Percentiles rank a stretch among this genome's conserved stretches.
These are phyloP conservation scores for Vaccinium corymbosum DNA, from an alignment of 148 eudicot genomes.

Conservation along the genomic window DNA sequence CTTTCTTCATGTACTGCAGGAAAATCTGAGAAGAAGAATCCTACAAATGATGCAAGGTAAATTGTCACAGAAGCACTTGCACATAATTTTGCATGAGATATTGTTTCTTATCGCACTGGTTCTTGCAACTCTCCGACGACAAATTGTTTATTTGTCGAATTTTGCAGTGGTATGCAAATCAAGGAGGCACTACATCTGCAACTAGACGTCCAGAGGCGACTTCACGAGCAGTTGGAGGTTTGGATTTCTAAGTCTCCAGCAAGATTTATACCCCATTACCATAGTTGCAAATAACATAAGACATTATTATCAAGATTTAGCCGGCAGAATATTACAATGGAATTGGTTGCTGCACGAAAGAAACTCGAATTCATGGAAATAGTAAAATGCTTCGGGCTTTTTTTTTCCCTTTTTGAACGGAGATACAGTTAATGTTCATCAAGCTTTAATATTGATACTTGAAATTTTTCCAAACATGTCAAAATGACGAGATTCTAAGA, in stretches of 20 bases:
- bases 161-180: constrained; percentile 49
- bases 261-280: background rate
- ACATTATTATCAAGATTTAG: background rate
- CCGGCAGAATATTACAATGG: background rate
- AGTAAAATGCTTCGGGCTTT: background rate
- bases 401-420: background rate
- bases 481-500: background rate
- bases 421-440: background rate
- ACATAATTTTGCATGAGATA: background rate
- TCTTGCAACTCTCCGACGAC: background rate
- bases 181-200: constrained; percentile 73
- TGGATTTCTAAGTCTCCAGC: background rate
- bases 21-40: constrained; percentile 40
- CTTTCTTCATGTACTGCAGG: constrained; percentile 33
- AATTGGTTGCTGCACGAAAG: background rate
- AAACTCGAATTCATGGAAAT: background rate
- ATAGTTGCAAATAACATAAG: background rate
- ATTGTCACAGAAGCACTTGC: constrained; percentile 22
- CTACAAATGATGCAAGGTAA: constrained; percentile 37
- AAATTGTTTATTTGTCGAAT: background rate
- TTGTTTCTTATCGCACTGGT: background rate
- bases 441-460: background rate
- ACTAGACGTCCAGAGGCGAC: constrained; percentile 75
- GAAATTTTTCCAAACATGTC: background rate
- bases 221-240: constrained; percentile 82